Evolutionary conservation across 306 rosid genomes (phyloP).

Genomic region (Citrullus colocynthis): DNA sequence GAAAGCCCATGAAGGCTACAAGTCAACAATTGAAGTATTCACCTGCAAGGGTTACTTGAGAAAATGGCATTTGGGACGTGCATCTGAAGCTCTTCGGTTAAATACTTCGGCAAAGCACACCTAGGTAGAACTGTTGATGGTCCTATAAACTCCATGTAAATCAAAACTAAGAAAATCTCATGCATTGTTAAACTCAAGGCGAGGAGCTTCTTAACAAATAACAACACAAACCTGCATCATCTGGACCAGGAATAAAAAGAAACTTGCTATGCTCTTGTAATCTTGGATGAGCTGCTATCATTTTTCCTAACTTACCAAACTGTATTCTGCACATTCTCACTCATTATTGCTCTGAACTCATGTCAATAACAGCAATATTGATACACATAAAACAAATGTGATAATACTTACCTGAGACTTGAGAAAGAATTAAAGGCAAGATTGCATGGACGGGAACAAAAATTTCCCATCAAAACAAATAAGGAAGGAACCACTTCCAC

Average conservation of each 20-base stretch:
- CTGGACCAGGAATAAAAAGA: constrained; percentile 92
- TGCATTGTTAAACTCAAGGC: neutral
- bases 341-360: constrained; percentile 8
- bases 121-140: constrained; percentile 74
- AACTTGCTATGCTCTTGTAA: constrained; percentile 55
- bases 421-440: constrained; percentile 61
- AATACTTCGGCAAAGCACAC: constrained; percentile 66
- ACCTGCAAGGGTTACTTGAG: constrained; percentile 96
- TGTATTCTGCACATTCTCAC: constrained; percentile 39
- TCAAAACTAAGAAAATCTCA: neutral
- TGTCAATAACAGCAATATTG: neutral
- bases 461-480: constrained; percentile 94
- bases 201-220: constrained; percentile 1
- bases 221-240: constrained; percentile 61
- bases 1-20: neutral
- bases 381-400: neutral
- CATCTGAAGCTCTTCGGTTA: constrained; percentile 70
- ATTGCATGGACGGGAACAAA: constrained; percentile 77
- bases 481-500: constrained; percentile 77
- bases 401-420: constrained; percentile 53
- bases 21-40: constrained; percentile 7
- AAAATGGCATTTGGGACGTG: constrained; percentile 74
- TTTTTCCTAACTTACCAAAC: constrained; percentile 74
- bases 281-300: constrained; percentile 62
- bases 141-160: constrained; percentile 26